phyloP scores from a whole-genome alignment of 768 basidiomycete species.

The Strobilomyces dryophilus region DNA sequence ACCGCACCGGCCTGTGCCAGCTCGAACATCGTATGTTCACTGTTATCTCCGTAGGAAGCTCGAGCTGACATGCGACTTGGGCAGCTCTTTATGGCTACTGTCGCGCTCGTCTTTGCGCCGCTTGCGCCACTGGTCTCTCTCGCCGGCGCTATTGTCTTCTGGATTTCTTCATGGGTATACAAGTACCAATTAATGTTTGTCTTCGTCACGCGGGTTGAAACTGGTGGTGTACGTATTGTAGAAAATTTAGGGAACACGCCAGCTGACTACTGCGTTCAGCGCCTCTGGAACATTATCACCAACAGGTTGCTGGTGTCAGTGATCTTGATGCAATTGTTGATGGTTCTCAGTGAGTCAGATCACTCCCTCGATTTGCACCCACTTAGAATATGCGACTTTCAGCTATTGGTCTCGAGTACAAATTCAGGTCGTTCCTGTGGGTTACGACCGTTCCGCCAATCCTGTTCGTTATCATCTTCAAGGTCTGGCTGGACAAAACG shows the following conservation, averaged over 20 bases:
- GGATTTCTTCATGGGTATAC: constrained; percentile 83
- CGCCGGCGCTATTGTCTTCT: constrained; percentile 81
- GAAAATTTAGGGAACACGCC: background rate
- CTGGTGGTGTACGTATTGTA: constrained; percentile 71
- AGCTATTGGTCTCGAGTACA: constrained; percentile 85
- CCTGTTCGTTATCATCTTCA: constrained; percentile 75
- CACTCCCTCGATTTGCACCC: background rate
- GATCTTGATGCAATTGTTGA: constrained; percentile 82
- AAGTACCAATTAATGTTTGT: constrained; percentile 99
- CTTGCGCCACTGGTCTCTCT: constrained; percentile 87
- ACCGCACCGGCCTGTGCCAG: constrained; percentile 24
- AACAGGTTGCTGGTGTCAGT: constrained; percentile 81
- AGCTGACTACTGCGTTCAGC: constrained; percentile 38
- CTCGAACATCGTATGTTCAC: constrained; percentile 51
- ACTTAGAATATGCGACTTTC: background rate
- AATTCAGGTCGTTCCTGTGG: constrained; percentile 74
- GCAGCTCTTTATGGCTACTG: constrained; percentile 86
- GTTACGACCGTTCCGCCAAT: constrained; percentile 83
- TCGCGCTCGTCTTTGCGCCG: constrained; percentile 91
- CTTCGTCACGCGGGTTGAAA: constrained; percentile 83
- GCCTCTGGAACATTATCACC: constrained; percentile 90
- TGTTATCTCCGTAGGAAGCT: background rate
- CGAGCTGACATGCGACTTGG: constrained; percentile 6
- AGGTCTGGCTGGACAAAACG: constrained; percentile 70
- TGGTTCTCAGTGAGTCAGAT: constrained; percentile 72